A percentile compares a stretch with the other conserved stretches of the same genome.
phyloP scores from a whole-genome alignment of 2,329 filamentous ascomycete species.

The Nothophaeocryptopus gaeumannii region DNA sequence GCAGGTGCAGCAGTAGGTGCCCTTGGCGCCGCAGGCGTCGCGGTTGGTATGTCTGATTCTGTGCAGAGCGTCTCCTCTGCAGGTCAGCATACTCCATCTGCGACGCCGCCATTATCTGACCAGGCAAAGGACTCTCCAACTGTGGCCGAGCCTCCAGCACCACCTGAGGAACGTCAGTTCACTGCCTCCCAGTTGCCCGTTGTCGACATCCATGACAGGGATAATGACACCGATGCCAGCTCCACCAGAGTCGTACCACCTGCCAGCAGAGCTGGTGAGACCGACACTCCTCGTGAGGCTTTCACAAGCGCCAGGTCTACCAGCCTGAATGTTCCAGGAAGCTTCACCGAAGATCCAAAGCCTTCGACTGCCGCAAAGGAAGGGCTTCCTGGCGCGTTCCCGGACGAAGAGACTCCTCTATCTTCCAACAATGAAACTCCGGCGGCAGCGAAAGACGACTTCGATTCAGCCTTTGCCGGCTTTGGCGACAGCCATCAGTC shows the following conservation, averaged over 20 bases:
- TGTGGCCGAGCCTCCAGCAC: conserved; percentile 60
- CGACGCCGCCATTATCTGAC: conserved; percentile 58
- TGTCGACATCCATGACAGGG: conserved; percentile 52
- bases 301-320: conserved; percentile 4
- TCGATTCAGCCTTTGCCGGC: conserved; percentile 79
- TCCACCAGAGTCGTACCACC: conserved; percentile 48
- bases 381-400: conserved; percentile 51
- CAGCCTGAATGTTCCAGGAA: conserved; percentile 10
- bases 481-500: conserved; percentile 51
- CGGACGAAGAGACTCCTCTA: conserved; percentile 46
- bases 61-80: conserved; percentile 28
- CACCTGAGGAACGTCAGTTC: conserved; percentile 72
- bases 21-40: conserved; percentile 8
- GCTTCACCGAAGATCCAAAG: conserved; percentile 19
- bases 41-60: conserved; percentile 28
- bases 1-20: conserved; percentile 10
- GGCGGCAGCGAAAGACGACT: conserved; percentile 58
- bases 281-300: conserved; percentile 26
- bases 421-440: conserved; percentile 43
- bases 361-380: conserved; percentile 22
- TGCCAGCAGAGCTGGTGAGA: conserved; percentile 31
- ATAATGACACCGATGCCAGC: conserved; percentile 48
- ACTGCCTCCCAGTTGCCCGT: conserved; percentile 75
- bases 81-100: conserved; percentile 55
- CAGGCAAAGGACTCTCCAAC: conserved; percentile 53